phyloP scores from a whole-genome alignment of 306 rosid species.

The Aeschynomene evenia region DNA sequence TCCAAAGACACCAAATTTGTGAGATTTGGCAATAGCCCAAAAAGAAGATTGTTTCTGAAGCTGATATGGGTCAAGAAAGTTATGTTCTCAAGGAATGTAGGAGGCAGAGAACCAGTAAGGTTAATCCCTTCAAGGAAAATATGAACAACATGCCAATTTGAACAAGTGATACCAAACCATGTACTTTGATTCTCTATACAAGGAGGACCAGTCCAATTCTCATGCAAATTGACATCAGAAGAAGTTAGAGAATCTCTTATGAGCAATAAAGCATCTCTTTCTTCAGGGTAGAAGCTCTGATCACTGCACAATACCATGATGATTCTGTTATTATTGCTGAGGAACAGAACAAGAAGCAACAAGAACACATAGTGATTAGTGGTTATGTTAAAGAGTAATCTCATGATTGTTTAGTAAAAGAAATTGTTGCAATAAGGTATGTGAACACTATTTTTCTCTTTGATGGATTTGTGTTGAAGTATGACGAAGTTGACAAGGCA shows the following conservation, averaged over 20 bases:
- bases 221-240: slow-evolving; percentile 44
- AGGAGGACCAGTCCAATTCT: slow-evolving; percentile 79
- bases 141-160: slow-evolving; percentile 57
- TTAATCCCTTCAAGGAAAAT: slow-evolving; percentile 50
- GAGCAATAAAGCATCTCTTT: slow-evolving; percentile 56
- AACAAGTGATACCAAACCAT: slow-evolving; percentile 66
- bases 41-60: slow-evolving; percentile 56
- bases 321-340: not conserved
- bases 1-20: slow-evolving; percentile 44
- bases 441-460: not conserved
- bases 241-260: slow-evolving; percentile 59
- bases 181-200: slow-evolving; percentile 46
- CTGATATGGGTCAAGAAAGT: slow-evolving; percentile 48
- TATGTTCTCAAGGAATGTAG: slow-evolving; percentile 44
- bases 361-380: slow-evolving; percentile 9
- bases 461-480: slow-evolving; percentile 1
- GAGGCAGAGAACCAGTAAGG: slow-evolving; percentile 53
- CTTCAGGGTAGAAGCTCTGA: slow-evolving; percentile 42
- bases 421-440: not conserved
- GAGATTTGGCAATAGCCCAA: slow-evolving; percentile 54
- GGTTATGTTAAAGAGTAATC: slow-evolving; percentile 1
- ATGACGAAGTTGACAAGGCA: slow-evolving; percentile 51
- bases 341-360: not conserved
- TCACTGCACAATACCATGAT: slow-evolving; percentile 19
- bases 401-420: slow-evolving; percentile 35